Evolutionary conservation across 2,329 filamentous ascomycete species (phyloP).

Genomic region (Ophiostoma tasmaniense): DNA sequence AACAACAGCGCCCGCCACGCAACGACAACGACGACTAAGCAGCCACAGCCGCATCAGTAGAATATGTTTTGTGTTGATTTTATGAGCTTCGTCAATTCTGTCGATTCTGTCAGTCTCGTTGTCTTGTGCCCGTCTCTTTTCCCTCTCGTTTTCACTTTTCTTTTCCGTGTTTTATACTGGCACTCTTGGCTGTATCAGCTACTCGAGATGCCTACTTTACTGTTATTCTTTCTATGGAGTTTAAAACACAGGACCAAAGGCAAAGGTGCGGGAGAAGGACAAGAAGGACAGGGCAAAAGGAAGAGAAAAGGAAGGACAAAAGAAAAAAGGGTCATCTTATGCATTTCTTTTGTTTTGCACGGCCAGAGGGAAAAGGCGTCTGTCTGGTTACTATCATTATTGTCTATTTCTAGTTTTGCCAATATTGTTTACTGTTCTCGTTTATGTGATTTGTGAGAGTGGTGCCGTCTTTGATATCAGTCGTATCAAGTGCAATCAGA

Average conservation of each 20-base stretch:
- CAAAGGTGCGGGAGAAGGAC: background rate
- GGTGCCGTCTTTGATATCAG: too few relatives aligned
- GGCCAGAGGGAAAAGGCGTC: conserved; percentile 10
- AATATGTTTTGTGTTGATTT: background rate
- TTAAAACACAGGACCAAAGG: background rate
- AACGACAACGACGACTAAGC: conserved; percentile 47
- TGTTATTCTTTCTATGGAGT: background rate
- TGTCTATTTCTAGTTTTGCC: background rate
- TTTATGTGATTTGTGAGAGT: background rate
- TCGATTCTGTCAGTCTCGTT: background rate
- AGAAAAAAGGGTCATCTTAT: conserved; percentile 2
- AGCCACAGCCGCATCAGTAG: background rate
- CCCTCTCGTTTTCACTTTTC: background rate
- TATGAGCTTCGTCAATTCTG: background rate
- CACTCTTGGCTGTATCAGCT: too few relatives aligned
- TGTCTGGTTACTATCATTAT: conserved; percentile 8
- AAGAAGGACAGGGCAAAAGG: background rate
- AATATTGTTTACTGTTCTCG: background rate
- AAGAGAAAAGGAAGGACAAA: background rate
- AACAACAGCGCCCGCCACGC: conserved; percentile 33
- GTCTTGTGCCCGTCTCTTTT: background rate
- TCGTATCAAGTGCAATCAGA: too few relatives aligned
- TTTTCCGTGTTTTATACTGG: background rate
- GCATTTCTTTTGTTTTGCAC: conserved; percentile 2
- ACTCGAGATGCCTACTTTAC: background rate